Base-by-base conservation (phyloP, 148 eudicot genomes). In the Amaranthus palmeri region DNA sequence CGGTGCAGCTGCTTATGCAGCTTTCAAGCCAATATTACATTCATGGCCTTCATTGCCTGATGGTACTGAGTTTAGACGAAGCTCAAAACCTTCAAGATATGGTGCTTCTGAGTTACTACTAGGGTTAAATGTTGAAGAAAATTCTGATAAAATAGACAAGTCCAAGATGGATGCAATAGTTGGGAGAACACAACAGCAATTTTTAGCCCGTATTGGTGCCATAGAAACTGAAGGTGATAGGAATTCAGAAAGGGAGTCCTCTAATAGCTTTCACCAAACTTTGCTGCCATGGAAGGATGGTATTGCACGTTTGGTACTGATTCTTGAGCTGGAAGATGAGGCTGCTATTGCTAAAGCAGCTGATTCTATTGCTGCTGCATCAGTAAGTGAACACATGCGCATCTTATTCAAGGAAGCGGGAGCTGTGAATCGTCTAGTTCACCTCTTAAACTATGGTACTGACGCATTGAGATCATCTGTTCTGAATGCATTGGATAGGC, bases 31-130 rank as follows among this genome's bases (percentile, higher is more conserved):
- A 71, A 74, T 88, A 60, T 67, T 87, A 67, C 67, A 90, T 83
- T 85, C 91, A 65, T 85, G 92, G 96, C 92, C 91, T 78, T 84
- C 92, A 72, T 80, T 86, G 73, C 96, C 92, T 74, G 96, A 92
- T 79, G 97, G 97, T 51, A 85, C 85, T 9, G 87, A 90, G 83
- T 81, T 90, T 61, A 83, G 84, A 65, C 83, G 77, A 65, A 76
- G 18, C 47, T 71, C 87, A 45, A 85, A 82, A 72, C 85, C 90
- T 78, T 89, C 97, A 11, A 85, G 82, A 67, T 90, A 68, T 74
- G 93, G 93, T 63, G 96, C 96, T 14, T 78, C 93, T 73, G 93
- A 85, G 77, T 74, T 90, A 74, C 84, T 92, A 41, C 77, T 90
- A 75, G 97, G 91, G 58, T 72, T 90, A 66, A 80, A 87, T 70